Conservation (phyloP, 192 early-diverging fungal species). For the Pilobolus umbonatus region DNA sequence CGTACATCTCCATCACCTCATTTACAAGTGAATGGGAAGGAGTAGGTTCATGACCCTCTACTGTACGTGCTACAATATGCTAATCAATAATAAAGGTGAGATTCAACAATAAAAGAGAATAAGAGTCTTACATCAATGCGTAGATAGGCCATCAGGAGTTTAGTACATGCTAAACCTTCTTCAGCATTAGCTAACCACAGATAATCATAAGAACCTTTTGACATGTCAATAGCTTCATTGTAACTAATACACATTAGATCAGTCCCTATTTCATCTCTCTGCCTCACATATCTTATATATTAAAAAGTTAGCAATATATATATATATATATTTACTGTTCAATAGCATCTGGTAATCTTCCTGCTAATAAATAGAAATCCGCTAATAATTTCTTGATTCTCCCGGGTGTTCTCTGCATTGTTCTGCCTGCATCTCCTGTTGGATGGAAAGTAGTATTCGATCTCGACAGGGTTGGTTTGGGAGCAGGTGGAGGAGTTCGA, state of each 20-base stretch:
- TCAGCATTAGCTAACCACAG: constrained; percentile 71
- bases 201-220: constrained; percentile 63
- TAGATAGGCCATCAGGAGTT: constrained; percentile 52
- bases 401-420: constrained; percentile 61
- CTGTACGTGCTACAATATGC: background rate
- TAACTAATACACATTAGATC: constrained; percentile 42
- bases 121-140: constrained; percentile 50
- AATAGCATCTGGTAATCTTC: constrained; percentile 71
- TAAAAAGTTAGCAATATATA: background rate
- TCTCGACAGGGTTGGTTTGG: constrained; percentile 42
- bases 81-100: too few species aligned
- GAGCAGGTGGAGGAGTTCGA: constrained; percentile 31
- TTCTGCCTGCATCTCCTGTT: constrained; percentile 27
- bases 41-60: background rate
- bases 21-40: constrained; percentile 26
- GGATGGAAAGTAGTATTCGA: constrained; percentile 22
- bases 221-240: constrained; percentile 57
- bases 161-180: constrained; percentile 64
- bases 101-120: constrained; percentile 8
- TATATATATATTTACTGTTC: constrained; percentile 34
- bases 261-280: background rate
- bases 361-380: constrained; percentile 74
- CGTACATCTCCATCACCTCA: constrained; percentile 65
- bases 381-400: constrained; percentile 70
- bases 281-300: constrained; percentile 1